Evolutionary conservation across 768 basidiomycete species (phyloP), one percentile per base, ranked within the genome.

Genomic region (Chiua virens): DNA sequence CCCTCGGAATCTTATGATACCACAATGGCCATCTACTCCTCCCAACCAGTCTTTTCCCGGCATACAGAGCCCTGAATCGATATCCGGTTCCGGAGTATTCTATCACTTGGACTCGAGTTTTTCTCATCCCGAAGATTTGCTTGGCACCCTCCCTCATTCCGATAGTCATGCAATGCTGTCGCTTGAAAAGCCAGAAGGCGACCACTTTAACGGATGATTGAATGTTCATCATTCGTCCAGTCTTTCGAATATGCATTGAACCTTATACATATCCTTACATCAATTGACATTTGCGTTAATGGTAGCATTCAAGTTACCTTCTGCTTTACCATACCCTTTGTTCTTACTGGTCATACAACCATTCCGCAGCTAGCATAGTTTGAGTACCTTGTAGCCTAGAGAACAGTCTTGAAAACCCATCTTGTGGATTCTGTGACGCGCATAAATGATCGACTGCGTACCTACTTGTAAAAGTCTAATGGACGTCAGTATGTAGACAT

Each of bases 161-260:
- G 58, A 63, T n/a, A 39, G 32, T 23, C 49, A 30, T 23, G 42
- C 45, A 11, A n/a, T 22, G 6, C 42, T 47, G 22, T 54, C 47
- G 18, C 34, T 32, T 23, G 47, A 54, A 52, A 42, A 38, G 21
- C 34, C n/a, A n/a, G 43, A 32, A 47, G 38, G 34, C 43, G 35
- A 25, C 14, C 39, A 40, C 25, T 42, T 21, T 40, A 27, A n/a
- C 7, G 40, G 42, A 41, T 50, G 41, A 50, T 51, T 34, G 44
- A 35, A 47, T 37, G 5, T 32, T n/a, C 28, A n/a, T 38, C 15
- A 18, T 41, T 36, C 37, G 47, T 44, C 23, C 34, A 35, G 25
- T 14, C 37, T 17, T 50, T n/a, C 23, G 11, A 41, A 43, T 42
- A 42, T 28, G 20, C 27, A 2, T 42, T 40, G 27, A 50, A 8